phyloP scores from a whole-genome alignment of 2,329 filamentous ascomycete species.

The Rhynchosporium agropyri region DNA sequence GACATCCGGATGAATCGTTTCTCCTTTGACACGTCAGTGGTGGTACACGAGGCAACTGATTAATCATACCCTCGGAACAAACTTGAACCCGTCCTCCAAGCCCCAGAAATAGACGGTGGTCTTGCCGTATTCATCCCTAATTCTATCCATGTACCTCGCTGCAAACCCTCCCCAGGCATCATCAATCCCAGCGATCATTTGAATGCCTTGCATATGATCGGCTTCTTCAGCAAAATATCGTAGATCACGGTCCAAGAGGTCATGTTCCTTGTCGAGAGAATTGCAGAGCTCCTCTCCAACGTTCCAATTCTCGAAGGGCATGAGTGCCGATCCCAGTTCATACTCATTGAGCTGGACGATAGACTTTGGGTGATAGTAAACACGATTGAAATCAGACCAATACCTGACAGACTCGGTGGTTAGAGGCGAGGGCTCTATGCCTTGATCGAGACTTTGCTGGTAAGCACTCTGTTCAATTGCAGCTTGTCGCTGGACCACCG shows the following conservation, averaged over 20 bases:
- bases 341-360: slow-evolving; percentile 87
- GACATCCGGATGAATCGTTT: slow-evolving; percentile 66
- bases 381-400: slow-evolving; percentile 93
- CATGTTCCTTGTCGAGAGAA: slow-evolving; percentile 75
- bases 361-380: slow-evolving; percentile 90
- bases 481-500: slow-evolving; percentile 68
- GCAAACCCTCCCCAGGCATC: slow-evolving; percentile 84
- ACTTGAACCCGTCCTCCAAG: slow-evolving; percentile 63
- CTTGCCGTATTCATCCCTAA: slow-evolving; percentile 92
- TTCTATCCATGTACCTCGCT: slow-evolving; percentile 70
- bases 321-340: slow-evolving; percentile 76
- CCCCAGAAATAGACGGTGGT: slow-evolving; percentile 86
- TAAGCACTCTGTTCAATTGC: slow-evolving; percentile 74
- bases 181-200: slow-evolving; percentile 71
- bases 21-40: slow-evolving; percentile 49
- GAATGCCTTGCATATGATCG: slow-evolving; percentile 87
- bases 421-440: slow-evolving; percentile 63
- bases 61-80: slow-evolving; percentile 54
- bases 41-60: background rate
- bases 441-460: slow-evolving; percentile 76
- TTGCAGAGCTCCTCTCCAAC: slow-evolving; percentile 76
- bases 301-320: slow-evolving; percentile 79
- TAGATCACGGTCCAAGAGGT: slow-evolving; percentile 87
- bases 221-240: slow-evolving; percentile 89
- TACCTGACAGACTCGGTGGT: slow-evolving; percentile 77